phyloP scores from a whole-genome alignment of 768 basidiomycete genomes.

The Amanita rubescens region DNA sequence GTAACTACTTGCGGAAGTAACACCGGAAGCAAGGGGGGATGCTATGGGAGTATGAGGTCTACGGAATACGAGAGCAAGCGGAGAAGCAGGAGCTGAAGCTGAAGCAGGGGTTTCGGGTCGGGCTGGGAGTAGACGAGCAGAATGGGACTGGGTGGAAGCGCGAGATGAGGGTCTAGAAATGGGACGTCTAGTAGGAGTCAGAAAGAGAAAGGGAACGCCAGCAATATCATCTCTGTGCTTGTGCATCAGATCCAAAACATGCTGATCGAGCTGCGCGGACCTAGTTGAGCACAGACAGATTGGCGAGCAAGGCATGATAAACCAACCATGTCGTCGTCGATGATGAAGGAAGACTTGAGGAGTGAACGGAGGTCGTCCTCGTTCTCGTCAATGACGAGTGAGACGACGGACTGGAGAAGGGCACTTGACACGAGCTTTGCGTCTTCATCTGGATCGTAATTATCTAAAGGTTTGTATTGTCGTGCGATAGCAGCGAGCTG shows the following conservation, averaged over 20 bases:
- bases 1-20: conserved; percentile 42
- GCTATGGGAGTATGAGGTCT: conserved; percentile 74
- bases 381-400: conserved; percentile 69
- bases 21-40: conserved; percentile 64
- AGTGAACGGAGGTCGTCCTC: conserved; percentile 80
- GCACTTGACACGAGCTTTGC: conserved; percentile 45
- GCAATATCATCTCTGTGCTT: conserved; percentile 83
- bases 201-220: conserved; percentile 75
- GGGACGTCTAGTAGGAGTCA: conserved; percentile 74
- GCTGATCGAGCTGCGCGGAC: conserved; percentile 69
- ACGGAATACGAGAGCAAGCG: conserved; percentile 66
- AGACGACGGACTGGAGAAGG: conserved; percentile 65
- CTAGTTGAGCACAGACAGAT: conserved; percentile 11
- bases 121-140: conserved; percentile 49
- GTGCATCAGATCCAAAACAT: conserved; percentile 93
- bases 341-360: conserved; percentile 61
- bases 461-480: conserved; percentile 57
- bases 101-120: conserved; percentile 74
- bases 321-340: conserved; percentile 64
- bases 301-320: conserved; percentile 8
- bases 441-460: conserved; percentile 43
- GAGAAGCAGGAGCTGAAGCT: conserved; percentile 66
- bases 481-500: conserved; percentile 70
- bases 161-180: conserved; percentile 77
- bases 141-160: conserved; percentile 67